Conservation (phyloP, 768 basidiomycete species). For the Tulasnella sp. region DNA sequence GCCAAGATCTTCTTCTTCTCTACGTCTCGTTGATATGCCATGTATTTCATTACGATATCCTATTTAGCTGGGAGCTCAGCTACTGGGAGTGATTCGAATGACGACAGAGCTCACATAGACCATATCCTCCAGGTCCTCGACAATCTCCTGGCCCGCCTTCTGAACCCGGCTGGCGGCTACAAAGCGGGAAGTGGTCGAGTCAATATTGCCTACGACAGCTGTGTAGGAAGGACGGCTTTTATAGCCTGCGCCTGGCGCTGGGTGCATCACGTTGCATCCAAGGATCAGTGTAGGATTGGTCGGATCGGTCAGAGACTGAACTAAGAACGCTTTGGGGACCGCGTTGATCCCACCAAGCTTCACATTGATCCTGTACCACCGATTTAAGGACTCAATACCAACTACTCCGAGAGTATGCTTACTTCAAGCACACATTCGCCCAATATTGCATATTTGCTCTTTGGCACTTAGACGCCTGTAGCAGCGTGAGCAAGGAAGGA, state of each 20-base stretch:
- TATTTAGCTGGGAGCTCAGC: not conserved
- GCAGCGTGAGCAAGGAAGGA: no score
- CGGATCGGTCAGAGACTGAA: constrained; percentile 54
- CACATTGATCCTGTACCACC: constrained; percentile 55
- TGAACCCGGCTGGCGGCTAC: constrained; percentile 51
- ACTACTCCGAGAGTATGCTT: constrained; percentile 22
- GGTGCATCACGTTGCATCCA: constrained; percentile 43
- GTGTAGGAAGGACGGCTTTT: constrained; percentile 60
- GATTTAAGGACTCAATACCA: constrained; percentile 7
- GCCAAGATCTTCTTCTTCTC: constrained; percentile 7
- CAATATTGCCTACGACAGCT: constrained; percentile 72
- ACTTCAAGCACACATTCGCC: constrained; percentile 71
- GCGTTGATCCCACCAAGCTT: constrained; percentile 78
- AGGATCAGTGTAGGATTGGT: constrained; percentile 69
- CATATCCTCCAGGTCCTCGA: constrained; percentile 24
- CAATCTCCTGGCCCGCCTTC: constrained; percentile 61
- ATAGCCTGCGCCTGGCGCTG: constrained; percentile 66
- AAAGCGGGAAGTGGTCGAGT: constrained; percentile 61
- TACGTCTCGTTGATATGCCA: constrained; percentile 1
- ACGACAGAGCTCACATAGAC: not conserved
- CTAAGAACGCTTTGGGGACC: constrained; percentile 58
- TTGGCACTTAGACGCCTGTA: not conserved
- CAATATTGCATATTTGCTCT: constrained; percentile 61
- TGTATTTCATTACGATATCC: constrained; percentile 13
- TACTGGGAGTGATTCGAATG: not conserved